phyloP scores from a whole-genome alignment of 331 rosid genomes.

The Ulmus americana region DNA sequence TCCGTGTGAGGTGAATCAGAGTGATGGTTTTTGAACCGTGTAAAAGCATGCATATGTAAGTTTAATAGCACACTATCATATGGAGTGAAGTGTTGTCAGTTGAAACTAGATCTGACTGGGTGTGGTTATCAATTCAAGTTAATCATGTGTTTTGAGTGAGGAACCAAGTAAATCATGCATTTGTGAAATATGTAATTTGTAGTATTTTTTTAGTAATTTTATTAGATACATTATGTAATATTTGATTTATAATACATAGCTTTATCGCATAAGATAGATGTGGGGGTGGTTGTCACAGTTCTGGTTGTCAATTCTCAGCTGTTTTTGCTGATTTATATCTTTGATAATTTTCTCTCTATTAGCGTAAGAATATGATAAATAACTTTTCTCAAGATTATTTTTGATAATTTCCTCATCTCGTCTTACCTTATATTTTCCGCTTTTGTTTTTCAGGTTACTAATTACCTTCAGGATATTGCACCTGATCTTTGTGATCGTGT shows the following conservation, averaged over 20 bases:
- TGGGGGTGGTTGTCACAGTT: not conserved
- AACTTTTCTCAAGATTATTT: not conserved
- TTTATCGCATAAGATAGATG: too few species aligned
- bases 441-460: conserved; percentile 60
- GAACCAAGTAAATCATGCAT: too few species aligned
- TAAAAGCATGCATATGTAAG: not conserved
- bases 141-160: too few species aligned
- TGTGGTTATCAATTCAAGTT: too few species aligned
- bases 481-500: conserved; percentile 92
- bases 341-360: not conserved
- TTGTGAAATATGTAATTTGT: too few species aligned
- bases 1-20: conserved; percentile 2
- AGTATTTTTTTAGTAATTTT: too few species aligned
- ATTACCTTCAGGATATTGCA: conserved; percentile 95
- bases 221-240: too few species aligned
- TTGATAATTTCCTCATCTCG: not conserved
- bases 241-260: too few species aligned
- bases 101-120: too few species aligned
- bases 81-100: not conserved
- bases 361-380: not conserved
- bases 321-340: conserved; percentile 1
- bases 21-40: not conserved
- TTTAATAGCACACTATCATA: not conserved
- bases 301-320: not conserved
- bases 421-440: conserved; percentile 10